These are phyloP conservation scores for Cardamine resedifolia DNA, from an alignment of 345 rosid species.

Conservation along the genomic window DNA sequence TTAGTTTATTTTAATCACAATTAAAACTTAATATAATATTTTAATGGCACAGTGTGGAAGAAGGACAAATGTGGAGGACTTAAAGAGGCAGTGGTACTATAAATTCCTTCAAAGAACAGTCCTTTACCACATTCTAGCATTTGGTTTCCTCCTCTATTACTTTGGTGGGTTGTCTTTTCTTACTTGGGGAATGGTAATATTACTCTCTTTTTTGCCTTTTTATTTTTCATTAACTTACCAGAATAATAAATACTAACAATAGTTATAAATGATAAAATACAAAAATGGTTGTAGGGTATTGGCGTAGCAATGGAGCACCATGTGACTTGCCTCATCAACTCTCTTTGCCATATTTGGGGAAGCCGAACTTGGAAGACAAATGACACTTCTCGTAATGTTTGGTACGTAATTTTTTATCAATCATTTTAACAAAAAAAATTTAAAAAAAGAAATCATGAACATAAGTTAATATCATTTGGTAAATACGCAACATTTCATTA, in stretches of 20 bases:
- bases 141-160: slow-evolving; percentile 36
- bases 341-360: slow-evolving; percentile 42
- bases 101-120: slow-evolving; percentile 41
- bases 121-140: slow-evolving; percentile 29
- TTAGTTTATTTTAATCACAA: background rate
- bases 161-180: slow-evolving; percentile 39
- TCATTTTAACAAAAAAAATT: too few species aligned
- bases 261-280: background rate
- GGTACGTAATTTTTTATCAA: slow-evolving; percentile 21
- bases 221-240: background rate
- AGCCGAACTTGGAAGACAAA: slow-evolving; percentile 40
- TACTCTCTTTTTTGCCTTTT: background rate
- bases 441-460: too few species aligned
- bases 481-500: background rate
- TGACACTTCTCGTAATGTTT: slow-evolving; percentile 42
- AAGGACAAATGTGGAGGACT: slow-evolving; percentile 39
- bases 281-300: slow-evolving; percentile 28
- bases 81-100: slow-evolving; percentile 40
- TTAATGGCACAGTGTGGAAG: slow-evolving; percentile 32
- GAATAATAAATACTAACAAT: background rate
- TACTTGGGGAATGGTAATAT: slow-evolving; percentile 42
- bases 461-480: background rate
- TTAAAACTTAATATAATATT: background rate
- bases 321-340: slow-evolving; percentile 38
- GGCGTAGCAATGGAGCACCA: slow-evolving; percentile 40